A percentile compares a stretch with the other conserved stretches of the same genome.
Evolutionary conservation across 805 yeast species (phyloP).

Genomic region (Pichia kluyveri): DNA sequence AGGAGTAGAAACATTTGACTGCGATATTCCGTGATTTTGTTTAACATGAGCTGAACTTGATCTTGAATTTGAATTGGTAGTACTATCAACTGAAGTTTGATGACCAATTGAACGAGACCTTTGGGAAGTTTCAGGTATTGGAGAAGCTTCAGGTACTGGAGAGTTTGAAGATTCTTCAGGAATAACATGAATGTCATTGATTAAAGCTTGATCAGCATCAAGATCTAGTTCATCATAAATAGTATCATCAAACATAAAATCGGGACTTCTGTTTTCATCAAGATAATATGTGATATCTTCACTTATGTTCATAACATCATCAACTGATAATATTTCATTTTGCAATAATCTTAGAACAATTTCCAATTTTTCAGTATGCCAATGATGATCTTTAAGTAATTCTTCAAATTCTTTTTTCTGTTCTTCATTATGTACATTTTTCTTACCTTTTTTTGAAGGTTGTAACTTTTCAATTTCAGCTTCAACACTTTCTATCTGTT

Average conservation of each 20-base stretch:
- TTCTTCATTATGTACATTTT: conserved; percentile 32
- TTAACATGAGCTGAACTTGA: neutral
- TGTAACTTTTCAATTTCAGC: conserved; percentile 53
- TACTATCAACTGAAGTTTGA: neutral
- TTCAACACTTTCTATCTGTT: conserved; percentile 72
- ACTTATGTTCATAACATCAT: conserved; percentile 61
- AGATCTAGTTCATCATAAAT: conserved; percentile 83
- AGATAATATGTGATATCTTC: conserved; percentile 92
- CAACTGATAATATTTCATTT: conserved; percentile 70
- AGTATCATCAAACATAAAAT: conserved; percentile 90
- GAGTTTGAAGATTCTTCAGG: conserved; percentile 9
- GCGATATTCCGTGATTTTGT: neutral
- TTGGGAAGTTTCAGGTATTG: conserved; percentile 1
- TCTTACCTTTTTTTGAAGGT: conserved; percentile 42
- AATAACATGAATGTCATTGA: conserved; percentile 22
- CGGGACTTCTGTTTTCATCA: conserved; percentile 88
- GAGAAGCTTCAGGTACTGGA: conserved; percentile 2
- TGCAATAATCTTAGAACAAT: conserved; percentile 66
- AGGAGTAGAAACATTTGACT: neutral
- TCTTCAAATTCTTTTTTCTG: conserved; percentile 54
- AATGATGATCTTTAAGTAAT: conserved; percentile 62
- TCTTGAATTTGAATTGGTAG: conserved; percentile 2
- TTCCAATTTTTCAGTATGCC: conserved; percentile 76
- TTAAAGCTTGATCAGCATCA: conserved; percentile 33
- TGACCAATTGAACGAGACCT: conserved; percentile 1